Evolutionary conservation across 805 yeast species (phyloP).

Genomic region (Huiozyma naganishii): DNA sequence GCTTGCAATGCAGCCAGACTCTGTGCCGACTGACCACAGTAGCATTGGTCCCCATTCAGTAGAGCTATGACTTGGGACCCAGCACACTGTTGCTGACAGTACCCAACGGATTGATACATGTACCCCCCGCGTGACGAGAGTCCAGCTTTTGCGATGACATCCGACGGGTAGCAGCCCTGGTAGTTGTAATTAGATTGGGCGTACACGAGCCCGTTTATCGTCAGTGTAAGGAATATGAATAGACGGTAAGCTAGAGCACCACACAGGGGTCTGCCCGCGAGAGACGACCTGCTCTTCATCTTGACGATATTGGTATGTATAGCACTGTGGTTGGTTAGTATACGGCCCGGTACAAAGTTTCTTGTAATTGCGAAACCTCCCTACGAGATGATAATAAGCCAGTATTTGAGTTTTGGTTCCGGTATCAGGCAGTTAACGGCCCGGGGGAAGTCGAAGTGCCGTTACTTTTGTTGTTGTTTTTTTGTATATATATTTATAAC

Average conservation of each 20-base stretch:
- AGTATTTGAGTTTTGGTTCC: too few species aligned
- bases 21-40: constrained; percentile 55
- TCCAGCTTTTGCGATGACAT: constrained; percentile 14
- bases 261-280: too few species aligned
- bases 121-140: constrained; percentile 35
- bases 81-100: constrained; percentile 45
- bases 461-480: too few species aligned
- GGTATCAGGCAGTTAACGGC: too few species aligned
- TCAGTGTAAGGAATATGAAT: not conserved
- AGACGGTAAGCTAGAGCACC: too few species aligned
- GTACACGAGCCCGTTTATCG: not conserved
- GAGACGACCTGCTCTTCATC: too few species aligned
- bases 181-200: constrained; percentile 8
- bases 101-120: constrained; percentile 47
- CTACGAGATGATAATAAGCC: too few species aligned
- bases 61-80: constrained; percentile 41
- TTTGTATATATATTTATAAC: too few species aligned
- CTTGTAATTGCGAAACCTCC: too few species aligned
- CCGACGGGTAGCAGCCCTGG: constrained; percentile 29
- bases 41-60: constrained; percentile 46
- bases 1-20: constrained; percentile 19
- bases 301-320: not conserved
- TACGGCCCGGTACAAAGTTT: too few species aligned
- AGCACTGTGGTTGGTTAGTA: too few species aligned
- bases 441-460: too few species aligned